A percentile compares a stretch with the other conserved stretches of the same genome.
Conservation (phyloP, 163 green algal genomes). For the Chlamydomonas reinhardtii region DNA sequence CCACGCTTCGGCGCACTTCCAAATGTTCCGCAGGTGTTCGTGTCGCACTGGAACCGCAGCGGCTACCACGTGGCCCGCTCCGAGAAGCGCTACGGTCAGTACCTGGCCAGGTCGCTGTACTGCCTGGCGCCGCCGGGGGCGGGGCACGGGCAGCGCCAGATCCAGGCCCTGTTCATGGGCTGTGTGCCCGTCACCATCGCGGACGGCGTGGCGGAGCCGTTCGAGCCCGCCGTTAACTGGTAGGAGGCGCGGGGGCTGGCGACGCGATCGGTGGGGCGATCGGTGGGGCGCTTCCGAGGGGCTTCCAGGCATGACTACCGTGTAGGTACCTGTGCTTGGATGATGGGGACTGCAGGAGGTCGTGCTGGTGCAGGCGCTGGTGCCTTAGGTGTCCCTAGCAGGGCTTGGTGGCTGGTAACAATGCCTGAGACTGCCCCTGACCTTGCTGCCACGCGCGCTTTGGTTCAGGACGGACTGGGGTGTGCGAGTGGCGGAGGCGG, state of each 20-base stretch:
- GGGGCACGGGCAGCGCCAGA: conserved; percentile 61
- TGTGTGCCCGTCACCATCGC: conserved; percentile 48
- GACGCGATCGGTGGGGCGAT: too few relatives aligned
- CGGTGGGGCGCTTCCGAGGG: too few relatives aligned
- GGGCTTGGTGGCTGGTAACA: too few relatives aligned
- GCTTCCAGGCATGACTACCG: too few relatives aligned
- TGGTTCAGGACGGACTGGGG: conserved; percentile 13
- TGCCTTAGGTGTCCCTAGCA: too few relatives aligned
- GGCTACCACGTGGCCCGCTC: conserved; percentile 37
- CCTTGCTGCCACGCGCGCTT: too few relatives aligned
- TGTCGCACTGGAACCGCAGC: conserved; percentile 52
- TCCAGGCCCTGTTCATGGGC: conserved; percentile 58
- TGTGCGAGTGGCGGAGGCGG: conserved; percentile 39
- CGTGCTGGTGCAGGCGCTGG: too few relatives aligned
- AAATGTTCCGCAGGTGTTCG: conserved; percentile 50
- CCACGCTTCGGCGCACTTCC: too few relatives aligned
- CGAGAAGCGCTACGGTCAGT: conserved; percentile 23
- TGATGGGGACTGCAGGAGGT: too few relatives aligned
- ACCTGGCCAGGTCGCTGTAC: conserved; percentile 21
- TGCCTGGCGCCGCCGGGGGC: conserved; percentile 59
- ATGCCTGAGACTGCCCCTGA: too few relatives aligned
- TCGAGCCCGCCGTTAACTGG: conserved; percentile 58
- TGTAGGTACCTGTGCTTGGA: too few relatives aligned
- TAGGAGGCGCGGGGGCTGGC: too few relatives aligned
- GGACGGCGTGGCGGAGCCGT: conserved; percentile 54